Conservation (phyloP, 202 grass and related monocot genomes). For the Schoenoplectus tabernaemontani region DNA sequence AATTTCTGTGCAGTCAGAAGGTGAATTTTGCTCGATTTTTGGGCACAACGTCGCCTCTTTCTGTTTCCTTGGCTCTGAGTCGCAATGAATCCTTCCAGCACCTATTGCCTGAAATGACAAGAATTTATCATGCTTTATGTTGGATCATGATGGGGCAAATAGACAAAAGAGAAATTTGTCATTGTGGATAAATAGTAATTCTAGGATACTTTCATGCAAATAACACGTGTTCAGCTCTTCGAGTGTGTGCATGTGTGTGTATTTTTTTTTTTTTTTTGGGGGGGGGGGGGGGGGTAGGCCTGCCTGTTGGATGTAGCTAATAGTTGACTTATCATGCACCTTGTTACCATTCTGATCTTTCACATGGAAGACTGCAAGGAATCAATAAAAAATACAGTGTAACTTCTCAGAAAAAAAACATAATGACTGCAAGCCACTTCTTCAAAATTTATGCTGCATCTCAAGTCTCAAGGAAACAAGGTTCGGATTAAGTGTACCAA, state of each 20-base stretch:
- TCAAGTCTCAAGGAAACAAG: background rate
- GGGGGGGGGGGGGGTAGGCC: background rate
- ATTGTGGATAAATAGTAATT: background rate
- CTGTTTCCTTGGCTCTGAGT: background rate
- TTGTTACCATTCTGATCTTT: slow-evolving; percentile 42
- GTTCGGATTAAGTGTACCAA: background rate
- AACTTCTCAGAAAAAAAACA: background rate
- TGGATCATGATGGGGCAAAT: background rate
- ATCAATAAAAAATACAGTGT: background rate
- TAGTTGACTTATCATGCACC: slow-evolving; percentile 25
- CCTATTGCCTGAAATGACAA: slow-evolving; percentile 31
- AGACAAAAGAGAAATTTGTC: background rate
- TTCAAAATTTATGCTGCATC: background rate
- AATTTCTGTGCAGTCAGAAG: slow-evolving; percentile 30
- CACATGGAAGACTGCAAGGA: slow-evolving; percentile 38
- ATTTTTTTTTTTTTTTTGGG: no score
- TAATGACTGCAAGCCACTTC: background rate
- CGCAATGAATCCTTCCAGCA: background rate
- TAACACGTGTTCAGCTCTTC: background rate
- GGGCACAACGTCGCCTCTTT: background rate
- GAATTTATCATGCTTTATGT: background rate
- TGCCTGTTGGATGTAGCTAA: slow-evolving; percentile 26
- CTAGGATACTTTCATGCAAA: background rate
- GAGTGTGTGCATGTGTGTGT: background rate
- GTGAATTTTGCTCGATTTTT: slow-evolving; percentile 13